Conservation (phyloP, 208 protist genomes). For the Trypanosoma vivax region DNA sequence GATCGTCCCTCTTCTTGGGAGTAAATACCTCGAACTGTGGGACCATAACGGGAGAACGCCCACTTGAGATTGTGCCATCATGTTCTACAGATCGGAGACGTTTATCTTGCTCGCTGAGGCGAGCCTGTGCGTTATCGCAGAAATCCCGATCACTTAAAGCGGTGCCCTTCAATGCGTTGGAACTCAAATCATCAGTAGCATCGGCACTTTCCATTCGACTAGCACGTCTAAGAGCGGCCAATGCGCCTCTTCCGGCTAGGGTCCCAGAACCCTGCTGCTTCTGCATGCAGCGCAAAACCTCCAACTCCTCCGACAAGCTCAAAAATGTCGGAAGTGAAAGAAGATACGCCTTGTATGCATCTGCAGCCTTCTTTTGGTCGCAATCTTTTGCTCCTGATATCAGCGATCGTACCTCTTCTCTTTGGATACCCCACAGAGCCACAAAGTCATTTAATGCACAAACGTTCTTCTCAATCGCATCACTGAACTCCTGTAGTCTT, state of each 20-base stretch:
- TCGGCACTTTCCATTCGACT: slow-evolving; percentile 8
- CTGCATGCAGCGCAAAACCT: slow-evolving; percentile 51
- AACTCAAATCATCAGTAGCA: background rate
- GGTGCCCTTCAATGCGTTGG: too few relatives aligned
- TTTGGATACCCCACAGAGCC: slow-evolving; percentile 45
- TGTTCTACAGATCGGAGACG: too few relatives aligned
- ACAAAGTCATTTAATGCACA: slow-evolving; percentile 29
- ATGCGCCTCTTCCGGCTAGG: slow-evolving; percentile 33
- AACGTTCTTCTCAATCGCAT: slow-evolving; percentile 14
- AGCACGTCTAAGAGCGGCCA: slow-evolving; percentile 11
- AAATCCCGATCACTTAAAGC: too few relatives aligned
- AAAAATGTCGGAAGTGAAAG: slow-evolving; percentile 58
- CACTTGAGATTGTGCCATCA: too few relatives aligned
- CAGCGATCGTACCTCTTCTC: slow-evolving; percentile 35
- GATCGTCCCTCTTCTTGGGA: too few relatives aligned
- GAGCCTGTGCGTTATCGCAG: too few relatives aligned
- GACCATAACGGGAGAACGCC: too few relatives aligned
- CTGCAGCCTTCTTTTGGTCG: slow-evolving; percentile 29
- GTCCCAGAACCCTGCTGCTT: slow-evolving; percentile 51
- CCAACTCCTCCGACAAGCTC: slow-evolving; percentile 56
- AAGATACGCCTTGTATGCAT: slow-evolving; percentile 52
- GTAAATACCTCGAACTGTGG: too few relatives aligned
- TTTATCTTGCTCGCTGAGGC: too few relatives aligned
- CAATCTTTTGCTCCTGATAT: slow-evolving; percentile 20
- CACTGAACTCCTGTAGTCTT: slow-evolving; percentile 3